Evolutionary conservation across 768 basidiomycete species (phyloP).

Genomic region (Cyathus striatus): DNA sequence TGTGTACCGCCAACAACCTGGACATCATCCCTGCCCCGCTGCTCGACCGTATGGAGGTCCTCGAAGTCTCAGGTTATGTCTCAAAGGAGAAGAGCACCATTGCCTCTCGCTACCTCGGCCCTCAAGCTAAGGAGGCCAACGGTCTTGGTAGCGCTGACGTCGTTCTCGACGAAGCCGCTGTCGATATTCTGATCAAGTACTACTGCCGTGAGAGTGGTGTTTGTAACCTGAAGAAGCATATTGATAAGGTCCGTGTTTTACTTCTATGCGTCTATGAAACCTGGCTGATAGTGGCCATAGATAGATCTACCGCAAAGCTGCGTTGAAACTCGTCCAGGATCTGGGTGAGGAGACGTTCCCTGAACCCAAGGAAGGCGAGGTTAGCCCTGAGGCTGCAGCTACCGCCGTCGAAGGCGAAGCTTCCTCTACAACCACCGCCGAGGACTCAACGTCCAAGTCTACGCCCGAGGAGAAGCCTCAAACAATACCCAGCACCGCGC

Average conservation of each 20-base stretch:
- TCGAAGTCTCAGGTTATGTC: slow-evolving; percentile 93
- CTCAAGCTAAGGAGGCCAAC: slow-evolving; percentile 88
- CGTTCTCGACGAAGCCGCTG: slow-evolving; percentile 64
- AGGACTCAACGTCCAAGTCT: too few species aligned
- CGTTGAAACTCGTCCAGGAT: slow-evolving; percentile 84
- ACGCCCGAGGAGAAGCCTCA: background rate
- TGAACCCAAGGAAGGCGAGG: slow-evolving; percentile 40
- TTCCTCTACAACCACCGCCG: slow-evolving; percentile 10
- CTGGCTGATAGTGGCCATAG: background rate
- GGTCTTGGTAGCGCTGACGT: slow-evolving; percentile 87
- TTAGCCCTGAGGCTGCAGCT: slow-evolving; percentile 9
- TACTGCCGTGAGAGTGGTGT: slow-evolving; percentile 98
- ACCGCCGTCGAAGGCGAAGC: slow-evolving; percentile 6
- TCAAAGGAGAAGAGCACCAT: slow-evolving; percentile 89
- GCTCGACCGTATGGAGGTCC: slow-evolving; percentile 93
- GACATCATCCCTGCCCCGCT: slow-evolving; percentile 93
- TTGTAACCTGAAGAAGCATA: slow-evolving; percentile 94
- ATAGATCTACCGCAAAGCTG: slow-evolving; percentile 97
- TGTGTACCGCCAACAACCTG: slow-evolving; percentile 93
- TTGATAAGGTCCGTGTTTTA: slow-evolving; percentile 81
- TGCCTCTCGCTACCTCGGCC: slow-evolving; percentile 81
- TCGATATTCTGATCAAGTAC: slow-evolving; percentile 90
- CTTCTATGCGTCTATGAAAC: background rate
- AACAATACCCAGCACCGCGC: slow-evolving; percentile 49
- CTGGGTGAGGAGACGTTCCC: slow-evolving; percentile 84